Evolutionary conservation across 345 rosid species (phyloP).

Genomic region (Bruguiera parviflora): DNA sequence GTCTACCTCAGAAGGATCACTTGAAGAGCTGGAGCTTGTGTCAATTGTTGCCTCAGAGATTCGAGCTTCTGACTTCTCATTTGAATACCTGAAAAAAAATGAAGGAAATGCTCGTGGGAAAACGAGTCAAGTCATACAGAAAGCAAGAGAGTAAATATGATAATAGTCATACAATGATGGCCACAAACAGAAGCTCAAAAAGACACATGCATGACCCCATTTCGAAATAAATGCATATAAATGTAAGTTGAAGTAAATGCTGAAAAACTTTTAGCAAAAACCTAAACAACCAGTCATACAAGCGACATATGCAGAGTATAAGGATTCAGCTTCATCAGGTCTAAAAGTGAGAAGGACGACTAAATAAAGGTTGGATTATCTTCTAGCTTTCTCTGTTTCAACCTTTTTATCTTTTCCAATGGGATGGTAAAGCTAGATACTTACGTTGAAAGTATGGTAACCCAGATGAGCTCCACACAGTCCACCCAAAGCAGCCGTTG

Average conservation of each 20-base stretch:
- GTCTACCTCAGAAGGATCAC: conserved; percentile 40
- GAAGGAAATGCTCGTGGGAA: neutral
- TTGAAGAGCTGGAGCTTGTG: conserved; percentile 41
- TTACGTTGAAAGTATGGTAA: conserved; percentile 81
- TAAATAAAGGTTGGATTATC: too few relatives aligned
- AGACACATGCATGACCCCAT: too few relatives aligned
- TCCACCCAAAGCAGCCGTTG: conserved; percentile 98
- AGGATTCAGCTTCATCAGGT: neutral
- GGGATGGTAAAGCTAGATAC: conserved; percentile 22
- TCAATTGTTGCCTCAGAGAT: conserved; percentile 37
- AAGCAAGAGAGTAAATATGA: neutral
- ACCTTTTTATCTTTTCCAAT: neutral
- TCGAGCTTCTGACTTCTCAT: conserved; percentile 69
- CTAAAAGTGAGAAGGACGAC: neutral
- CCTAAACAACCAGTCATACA: neutral
- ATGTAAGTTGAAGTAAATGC: neutral
- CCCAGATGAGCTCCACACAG: conserved; percentile 92
- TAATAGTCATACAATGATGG: neutral
- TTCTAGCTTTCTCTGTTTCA: neutral
- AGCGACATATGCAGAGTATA: neutral
- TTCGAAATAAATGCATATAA: neutral
- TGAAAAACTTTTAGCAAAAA: neutral
- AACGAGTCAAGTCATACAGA: neutral
- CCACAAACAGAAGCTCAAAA: too few relatives aligned
- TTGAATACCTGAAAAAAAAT: conserved; percentile 54